Conservation (phyloP, 768 basidiomycete genomes). For the Lepiota venenata region DNA sequence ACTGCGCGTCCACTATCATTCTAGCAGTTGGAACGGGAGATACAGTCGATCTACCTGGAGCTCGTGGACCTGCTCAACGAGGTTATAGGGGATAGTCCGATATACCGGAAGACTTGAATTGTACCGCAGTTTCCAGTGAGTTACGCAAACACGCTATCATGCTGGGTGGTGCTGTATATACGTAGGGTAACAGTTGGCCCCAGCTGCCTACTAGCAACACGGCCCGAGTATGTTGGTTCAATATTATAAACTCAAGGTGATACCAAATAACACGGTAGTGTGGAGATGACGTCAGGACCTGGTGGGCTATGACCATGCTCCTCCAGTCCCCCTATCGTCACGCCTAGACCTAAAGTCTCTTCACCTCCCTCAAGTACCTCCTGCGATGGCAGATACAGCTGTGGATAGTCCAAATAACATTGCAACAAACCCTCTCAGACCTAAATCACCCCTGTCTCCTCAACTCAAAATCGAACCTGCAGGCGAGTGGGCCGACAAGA, state of each 20-base stretch:
- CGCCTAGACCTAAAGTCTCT: neutral
- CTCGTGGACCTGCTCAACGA: constrained; percentile 19
- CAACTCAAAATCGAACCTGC: constrained; percentile 6
- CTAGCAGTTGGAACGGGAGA: too few relatives aligned
- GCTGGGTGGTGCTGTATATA: constrained; percentile 18
- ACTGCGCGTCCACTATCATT: too few relatives aligned
- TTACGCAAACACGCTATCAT: constrained; percentile 22
- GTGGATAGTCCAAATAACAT: neutral
- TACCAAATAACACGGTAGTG: neutral
- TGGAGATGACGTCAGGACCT: constrained; percentile 1
- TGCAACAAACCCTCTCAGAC: neutral
- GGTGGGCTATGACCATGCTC: neutral
- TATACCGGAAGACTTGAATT: too few relatives aligned
- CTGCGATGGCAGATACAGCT: neutral
- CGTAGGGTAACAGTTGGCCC: constrained; percentile 3
- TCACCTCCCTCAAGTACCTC: neutral
- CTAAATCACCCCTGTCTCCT: neutral
- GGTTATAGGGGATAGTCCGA: too few relatives aligned
- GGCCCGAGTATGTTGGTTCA: neutral
- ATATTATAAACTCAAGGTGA: neutral
- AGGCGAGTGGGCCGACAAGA: constrained; percentile 1
- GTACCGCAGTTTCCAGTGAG: constrained; percentile 22
- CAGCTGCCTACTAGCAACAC: neutral
- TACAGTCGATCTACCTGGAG: constrained; percentile 2
- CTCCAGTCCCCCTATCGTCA: neutral